Base-by-base conservation (phyloP, 257 asterid genomes). In the Agastache rugosa region DNA sequence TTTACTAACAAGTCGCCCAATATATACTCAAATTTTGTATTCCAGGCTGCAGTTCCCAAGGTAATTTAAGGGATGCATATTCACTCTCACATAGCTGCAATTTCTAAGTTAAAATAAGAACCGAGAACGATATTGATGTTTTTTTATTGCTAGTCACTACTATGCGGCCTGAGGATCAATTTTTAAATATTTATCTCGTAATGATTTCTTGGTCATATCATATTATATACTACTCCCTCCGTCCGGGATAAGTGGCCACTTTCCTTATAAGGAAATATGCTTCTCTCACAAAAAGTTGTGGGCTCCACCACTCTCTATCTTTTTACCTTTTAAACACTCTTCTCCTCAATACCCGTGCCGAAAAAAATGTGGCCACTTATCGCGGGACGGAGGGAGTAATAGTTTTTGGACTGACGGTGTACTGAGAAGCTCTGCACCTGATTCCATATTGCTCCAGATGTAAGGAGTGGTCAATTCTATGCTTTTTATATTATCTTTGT, bases 41-140 rank as follows among this genome's bases (percentile, higher is more conserved):
- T 93, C 81, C 98, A 86, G 83, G 96, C 97, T 47, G 97, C 98
- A 0, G 98, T 93, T 23, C 98, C 98, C 61, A 93, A 90, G 98
- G 98, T 90, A 89, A 71, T 51, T 51, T 23, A 23, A 53, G 47
- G 66, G 63, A 48, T 20, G 62, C 25, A 47, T 62, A 1, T 67
- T 20, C 48, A 20, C 27, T 35, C 63, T 19, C 16, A 20, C 37
- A 10, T 11, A 39, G 69, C 16, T 22, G 37, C 39, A 23, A 42
- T 2, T 12, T 22, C 17, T 2, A 34, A 48, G 63, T 7, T 73
- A 51, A 72, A 48, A 50, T 22, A 4, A 16, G 54, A 61, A 50
- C 53, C 19, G n/a, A 59, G 39, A 58, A 41, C 10, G 19, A 77
- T 63, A 11, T 47, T 47, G 19, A 61, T 66, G 35, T 25, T 22